Base-by-base conservation (phyloP, 1,139 yeast genomes). In the Waltiozyma sp. region DNA sequence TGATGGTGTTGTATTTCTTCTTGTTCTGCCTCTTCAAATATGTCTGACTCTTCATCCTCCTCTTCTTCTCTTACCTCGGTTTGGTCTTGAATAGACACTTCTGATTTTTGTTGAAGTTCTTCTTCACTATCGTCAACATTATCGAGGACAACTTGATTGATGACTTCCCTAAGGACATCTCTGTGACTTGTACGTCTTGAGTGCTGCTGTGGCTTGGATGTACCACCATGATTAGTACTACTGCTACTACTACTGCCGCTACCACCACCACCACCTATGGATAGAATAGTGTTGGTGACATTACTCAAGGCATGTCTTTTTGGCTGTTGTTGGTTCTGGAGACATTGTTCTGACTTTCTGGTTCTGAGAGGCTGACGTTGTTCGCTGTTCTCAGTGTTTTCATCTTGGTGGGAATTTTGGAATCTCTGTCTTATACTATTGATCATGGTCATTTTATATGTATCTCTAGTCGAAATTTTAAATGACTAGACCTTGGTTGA, bases 201-300 rank as follows among this genome's bases (percentile, higher is more conserved):
- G 16, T 33, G 21, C 16, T 7, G 7, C 10, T 33, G 36, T 9
- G 36, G 36, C 19, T 33, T 33, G 19, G 21, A 13, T 3, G 36
- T 33, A 6, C 19, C 36, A 33, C 19, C 43, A 19, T 31, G n/a
- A n/a, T n/a, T n/a, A n/a, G n/a, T n/a, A n/a, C n/a, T n/a, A n/a
- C n/a, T 37, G 34, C n/a, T 45, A 21, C 35, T 38, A 33, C 47
- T 44, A 37, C 11, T 31, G 35, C 35, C 15, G 35, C 19, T 31
- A 11, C 19, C 15, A 31, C 11, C 15, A 15, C 36, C 18, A 13
- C 36, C 13, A 3, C 36, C 14, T 21, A 33, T 33, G 3, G 36
- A 33, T 7, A 33, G 21, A 33, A 33, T 52, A 15, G 54, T 53
- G 38, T 56, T 56, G 14, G 59, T 54, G 38, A 56, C 58, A 39